phyloP scores from a whole-genome alignment of 2,329 filamentous ascomycete genomes.

The Passalora sequoiae region DNA sequence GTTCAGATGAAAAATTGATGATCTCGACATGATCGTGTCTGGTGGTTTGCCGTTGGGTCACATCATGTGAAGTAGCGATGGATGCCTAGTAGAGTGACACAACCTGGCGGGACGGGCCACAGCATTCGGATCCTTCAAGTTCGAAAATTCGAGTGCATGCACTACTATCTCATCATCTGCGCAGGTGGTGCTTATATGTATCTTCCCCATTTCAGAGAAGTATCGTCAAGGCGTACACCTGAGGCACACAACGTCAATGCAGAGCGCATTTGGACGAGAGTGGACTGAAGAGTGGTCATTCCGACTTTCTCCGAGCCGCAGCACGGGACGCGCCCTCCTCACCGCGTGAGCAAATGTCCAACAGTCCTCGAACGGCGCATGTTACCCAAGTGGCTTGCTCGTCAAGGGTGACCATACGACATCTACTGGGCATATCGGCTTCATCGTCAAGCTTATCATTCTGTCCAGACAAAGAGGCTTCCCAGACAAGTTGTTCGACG shows the following conservation, averaged over 20 bases:
- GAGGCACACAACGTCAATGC: too few species aligned
- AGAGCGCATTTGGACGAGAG: too few species aligned
- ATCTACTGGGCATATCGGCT: background rate
- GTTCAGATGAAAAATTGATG: conserved; percentile 4
- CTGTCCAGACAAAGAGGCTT: background rate
- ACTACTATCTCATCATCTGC: too few species aligned
- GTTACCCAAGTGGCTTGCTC: background rate
- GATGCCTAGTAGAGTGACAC: background rate
- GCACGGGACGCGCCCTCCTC: background rate
- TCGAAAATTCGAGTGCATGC: too few species aligned
- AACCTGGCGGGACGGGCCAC: too few species aligned
- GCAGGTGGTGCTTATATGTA: too few species aligned
- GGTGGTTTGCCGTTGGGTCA: background rate
- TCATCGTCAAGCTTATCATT: background rate
- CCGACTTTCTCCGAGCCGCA: background rate
- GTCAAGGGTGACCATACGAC: background rate
- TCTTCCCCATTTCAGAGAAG: too few species aligned
- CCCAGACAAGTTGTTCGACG: background rate
- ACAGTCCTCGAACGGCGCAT: background rate
- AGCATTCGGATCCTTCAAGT: too few species aligned
- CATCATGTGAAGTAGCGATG: background rate
- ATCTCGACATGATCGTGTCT: background rate
- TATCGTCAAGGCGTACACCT: too few species aligned
- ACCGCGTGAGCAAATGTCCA: background rate
- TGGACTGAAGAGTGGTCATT: background rate